Base-by-base conservation (phyloP, 768 basidiomycete species). In the Lactarius tabidus region DNA sequence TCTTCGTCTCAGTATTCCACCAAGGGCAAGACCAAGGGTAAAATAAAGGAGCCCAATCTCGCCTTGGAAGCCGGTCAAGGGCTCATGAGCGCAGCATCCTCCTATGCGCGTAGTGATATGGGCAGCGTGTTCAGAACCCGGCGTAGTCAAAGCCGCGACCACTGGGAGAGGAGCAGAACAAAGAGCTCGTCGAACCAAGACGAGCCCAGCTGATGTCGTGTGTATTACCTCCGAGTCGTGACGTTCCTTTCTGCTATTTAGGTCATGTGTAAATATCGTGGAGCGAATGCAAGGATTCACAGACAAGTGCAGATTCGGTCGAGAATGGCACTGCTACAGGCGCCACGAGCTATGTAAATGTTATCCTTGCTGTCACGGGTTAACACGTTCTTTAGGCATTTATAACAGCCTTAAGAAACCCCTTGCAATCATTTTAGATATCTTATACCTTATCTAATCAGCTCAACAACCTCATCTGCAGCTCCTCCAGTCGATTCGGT, bases 21-120 rank as follows among this genome's bases (percentile, higher is more conserved):
- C 8, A 93, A n/a, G n/a, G n/a, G n/a, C n/a, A n/a, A n/a, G n/a
- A n/a, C n/a, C n/a, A n/a, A 98, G 77, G 95, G 95, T 57, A 94
- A 92, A 73, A 78, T 98, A 73, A 97, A 98, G 75, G 94, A 97
- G 73, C 94, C 95, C 38, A 95, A 97, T 72, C 77, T 94, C 18
- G 86, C 87, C 14, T 83, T 87, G 10, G 94, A 92, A 72, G 95
- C 95, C 5, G 95, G 94, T 0, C 85, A 91, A 72, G 93, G 92
- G 9, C 78, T 97, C 5, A 74, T 96, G n/a, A 83, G 84, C 26
- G 91, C 93, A 1, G 84, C 91, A 2, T 77, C 81, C 33, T 87
- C 90, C 12, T 96, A 93, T 73, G 79, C 89, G 28, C 82, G 81
- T 14, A 89, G 89, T 38, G 95, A 98, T 73, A 83, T 93, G 72